These are phyloP conservation scores for Emiliania huxleyi DNA, from an alignment of 78 protist species.

Conservation along the genomic window DNA sequence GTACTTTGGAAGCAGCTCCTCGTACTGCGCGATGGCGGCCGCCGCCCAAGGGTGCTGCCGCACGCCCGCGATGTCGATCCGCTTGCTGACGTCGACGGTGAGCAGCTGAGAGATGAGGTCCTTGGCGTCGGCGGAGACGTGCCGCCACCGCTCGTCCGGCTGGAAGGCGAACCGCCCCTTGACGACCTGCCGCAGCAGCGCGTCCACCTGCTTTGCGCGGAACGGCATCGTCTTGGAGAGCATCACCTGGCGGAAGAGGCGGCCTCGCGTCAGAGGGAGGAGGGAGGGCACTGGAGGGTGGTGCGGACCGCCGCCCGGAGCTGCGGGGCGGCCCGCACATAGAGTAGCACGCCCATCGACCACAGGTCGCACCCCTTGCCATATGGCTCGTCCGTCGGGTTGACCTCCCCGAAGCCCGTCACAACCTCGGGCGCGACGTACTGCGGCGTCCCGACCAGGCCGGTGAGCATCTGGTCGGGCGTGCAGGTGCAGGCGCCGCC, in stretches of 20 bases:
- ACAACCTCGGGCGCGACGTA: conserved; percentile 26
- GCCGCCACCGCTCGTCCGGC: neutral
- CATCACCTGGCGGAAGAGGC: too few species aligned
- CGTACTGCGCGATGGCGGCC: neutral
- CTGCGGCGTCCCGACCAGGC: conserved; percentile 22
- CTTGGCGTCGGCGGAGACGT: neutral
- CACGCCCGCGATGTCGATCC: neutral
- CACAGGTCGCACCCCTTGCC: conserved; percentile 21
- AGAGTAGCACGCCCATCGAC: neutral
- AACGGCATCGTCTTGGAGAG: conserved; percentile 14
- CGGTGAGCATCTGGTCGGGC: neutral
- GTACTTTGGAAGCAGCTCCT: neutral
- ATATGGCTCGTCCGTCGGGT: neutral
- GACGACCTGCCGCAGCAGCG: neutral
- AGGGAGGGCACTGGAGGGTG: too few species aligned
- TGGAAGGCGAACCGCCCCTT: neutral
- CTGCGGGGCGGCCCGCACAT: too few species aligned
- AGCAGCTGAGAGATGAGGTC: neutral
- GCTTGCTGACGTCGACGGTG: neutral
- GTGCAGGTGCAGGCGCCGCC: neutral
- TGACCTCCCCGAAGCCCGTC: neutral
- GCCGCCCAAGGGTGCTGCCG: neutral
- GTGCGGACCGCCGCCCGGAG: too few species aligned
- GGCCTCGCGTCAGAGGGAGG: too few species aligned
- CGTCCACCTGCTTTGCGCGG: conserved; percentile 9